Conservation (phyloP, 257 asterid species). For the Coffea canephora region DNA sequence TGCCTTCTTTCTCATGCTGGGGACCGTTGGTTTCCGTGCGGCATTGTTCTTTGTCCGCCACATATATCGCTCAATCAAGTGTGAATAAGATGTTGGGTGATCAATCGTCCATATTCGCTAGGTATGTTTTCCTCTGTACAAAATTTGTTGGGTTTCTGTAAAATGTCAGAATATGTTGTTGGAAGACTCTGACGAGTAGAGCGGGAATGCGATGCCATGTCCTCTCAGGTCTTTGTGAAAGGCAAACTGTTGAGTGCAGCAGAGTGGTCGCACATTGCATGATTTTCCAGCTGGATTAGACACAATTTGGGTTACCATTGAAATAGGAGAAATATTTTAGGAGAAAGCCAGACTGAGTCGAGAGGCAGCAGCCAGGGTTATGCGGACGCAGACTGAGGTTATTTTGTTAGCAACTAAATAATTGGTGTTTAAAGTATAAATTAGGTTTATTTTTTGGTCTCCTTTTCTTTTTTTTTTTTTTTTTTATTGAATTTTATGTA, state of each 20-base stretch:
- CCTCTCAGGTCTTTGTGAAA: constrained; percentile 11
- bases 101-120: constrained; percentile 1
- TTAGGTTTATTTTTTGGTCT: not conserved
- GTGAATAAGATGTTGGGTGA: constrained; percentile 42
- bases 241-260: constrained; percentile 1
- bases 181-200: not conserved
- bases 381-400: constrained; percentile 1
- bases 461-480: not conserved
- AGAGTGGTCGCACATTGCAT: not conserved
- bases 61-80: constrained; percentile 69
- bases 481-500: not conserved
- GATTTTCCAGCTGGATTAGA: constrained; percentile 9
- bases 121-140: constrained; percentile 12
- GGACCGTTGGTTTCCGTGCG: constrained; percentile 87
- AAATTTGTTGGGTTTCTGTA: constrained; percentile 2
- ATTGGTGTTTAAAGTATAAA: constrained; percentile 1
- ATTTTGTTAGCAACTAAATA: constrained; percentile 9
- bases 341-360: not conserved
- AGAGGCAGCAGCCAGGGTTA: constrained; percentile 2
- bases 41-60: constrained; percentile 84
- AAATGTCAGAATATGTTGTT: not conserved
- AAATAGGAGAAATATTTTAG: not conserved
- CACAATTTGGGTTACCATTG: not conserved
- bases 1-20: constrained; percentile 87
- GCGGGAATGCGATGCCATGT: not conserved